Percentiles rank a stretch among this genome's conserved stretches.
Evolutionary conservation across 148 eudicot species (phyloP).

Genomic region (Amaranthus palmeri): DNA sequence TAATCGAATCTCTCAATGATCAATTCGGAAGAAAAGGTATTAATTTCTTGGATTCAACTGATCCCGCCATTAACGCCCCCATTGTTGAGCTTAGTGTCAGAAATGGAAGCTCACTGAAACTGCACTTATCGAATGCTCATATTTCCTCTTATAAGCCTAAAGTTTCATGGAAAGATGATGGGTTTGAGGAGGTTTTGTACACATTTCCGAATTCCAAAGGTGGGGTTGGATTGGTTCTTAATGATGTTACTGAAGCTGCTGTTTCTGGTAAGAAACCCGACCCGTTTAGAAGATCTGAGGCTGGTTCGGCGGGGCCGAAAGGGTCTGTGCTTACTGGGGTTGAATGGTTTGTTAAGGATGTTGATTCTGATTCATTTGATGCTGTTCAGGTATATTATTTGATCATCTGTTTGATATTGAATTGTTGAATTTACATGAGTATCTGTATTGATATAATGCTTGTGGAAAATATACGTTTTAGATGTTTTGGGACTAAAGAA

Average conservation of each 20-base stretch:
- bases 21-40: constrained; percentile 85
- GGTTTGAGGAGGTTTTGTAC: constrained; percentile 71
- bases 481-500: no score
- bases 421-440: no score
- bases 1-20: constrained; percentile 50
- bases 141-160: constrained; percentile 83
- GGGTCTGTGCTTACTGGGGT: constrained; percentile 32
- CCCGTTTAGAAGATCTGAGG: constrained; percentile 15
- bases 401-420: background rate
- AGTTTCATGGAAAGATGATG: constrained; percentile 88
- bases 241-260: constrained; percentile 35
- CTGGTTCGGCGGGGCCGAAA: constrained; percentile 15
- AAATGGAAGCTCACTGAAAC: constrained; percentile 81
- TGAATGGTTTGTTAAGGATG: constrained; percentile 74
- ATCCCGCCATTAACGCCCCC: constrained; percentile 9
- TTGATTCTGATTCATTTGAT: constrained; percentile 80
- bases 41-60: constrained; percentile 40
- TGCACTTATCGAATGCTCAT: constrained; percentile 59
- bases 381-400: constrained; percentile 72
- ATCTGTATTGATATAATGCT: no score
- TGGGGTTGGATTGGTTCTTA: constrained; percentile 68
- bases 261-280: constrained; percentile 8
- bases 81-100: constrained; percentile 65
- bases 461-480: no score
- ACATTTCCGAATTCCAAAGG: constrained; percentile 54